These are phyloP conservation scores for Lachancea sp. DNA, from an alignment of 805 yeast genomes.

Conservation along the genomic window DNA sequence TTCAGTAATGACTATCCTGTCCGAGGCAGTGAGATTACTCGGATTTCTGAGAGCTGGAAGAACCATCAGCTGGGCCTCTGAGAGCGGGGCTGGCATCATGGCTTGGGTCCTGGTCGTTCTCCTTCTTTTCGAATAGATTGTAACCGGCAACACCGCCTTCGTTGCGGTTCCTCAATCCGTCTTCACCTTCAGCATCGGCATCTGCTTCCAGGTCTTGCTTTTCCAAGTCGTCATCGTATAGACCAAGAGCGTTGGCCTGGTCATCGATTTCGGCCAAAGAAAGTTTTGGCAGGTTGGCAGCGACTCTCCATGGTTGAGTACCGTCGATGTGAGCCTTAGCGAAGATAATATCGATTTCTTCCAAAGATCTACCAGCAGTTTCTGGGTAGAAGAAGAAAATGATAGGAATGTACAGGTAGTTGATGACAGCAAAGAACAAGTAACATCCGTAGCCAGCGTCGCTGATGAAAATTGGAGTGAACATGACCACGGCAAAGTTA, in stretches of 20 bases:
- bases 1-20: too few relatives aligned
- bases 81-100: not conserved
- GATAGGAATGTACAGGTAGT: conserved; percentile 54
- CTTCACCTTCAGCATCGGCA: conserved; percentile 14
- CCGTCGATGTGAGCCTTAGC: conserved; percentile 42
- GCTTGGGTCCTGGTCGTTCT: not conserved
- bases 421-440: conserved; percentile 60
- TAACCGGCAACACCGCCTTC: conserved; percentile 9
- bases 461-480: conserved; percentile 52
- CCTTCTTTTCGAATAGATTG: conserved; percentile 10
- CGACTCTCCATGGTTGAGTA: conserved; percentile 56
- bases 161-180: conserved; percentile 9
- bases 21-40: not conserved
- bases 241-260: conserved; percentile 53
- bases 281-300: conserved; percentile 54
- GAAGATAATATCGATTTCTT: conserved; percentile 65
- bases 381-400: conserved; percentile 69
- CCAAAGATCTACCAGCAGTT: conserved; percentile 69
- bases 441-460: conserved; percentile 57
- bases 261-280: conserved; percentile 51
- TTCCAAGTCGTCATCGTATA: conserved; percentile 40
- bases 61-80: conserved; percentile 6
- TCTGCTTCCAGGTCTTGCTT: conserved; percentile 22
- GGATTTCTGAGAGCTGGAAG: conserved; percentile 7
- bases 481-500: conserved; percentile 62